Evolutionary conservation across 345 rosid genomes (phyloP).

Genomic region (Melaleuca alternifolia): DNA sequence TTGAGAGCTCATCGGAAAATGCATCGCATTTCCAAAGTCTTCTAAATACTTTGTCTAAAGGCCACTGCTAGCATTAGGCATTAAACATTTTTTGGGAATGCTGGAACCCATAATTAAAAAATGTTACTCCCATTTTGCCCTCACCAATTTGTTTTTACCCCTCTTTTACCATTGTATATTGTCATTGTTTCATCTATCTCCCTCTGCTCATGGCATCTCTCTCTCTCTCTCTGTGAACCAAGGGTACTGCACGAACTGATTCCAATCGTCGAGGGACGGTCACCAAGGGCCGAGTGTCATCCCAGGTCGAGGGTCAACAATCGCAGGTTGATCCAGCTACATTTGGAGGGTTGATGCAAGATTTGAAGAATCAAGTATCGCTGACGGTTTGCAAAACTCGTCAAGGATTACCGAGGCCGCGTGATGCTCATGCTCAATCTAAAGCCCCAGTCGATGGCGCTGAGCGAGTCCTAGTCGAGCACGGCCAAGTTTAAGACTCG

Average conservation of each 20-base stretch:
- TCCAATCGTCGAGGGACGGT: not conserved
- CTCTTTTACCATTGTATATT: not conserved
- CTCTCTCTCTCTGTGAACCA: not conserved
- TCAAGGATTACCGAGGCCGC: fast-evolving
- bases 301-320: not conserved
- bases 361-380: not conserved
- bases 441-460: fast-evolving
- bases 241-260: not conserved
- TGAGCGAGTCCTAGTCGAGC: not conserved
- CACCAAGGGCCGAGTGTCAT: not conserved
- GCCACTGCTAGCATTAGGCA: not conserved
- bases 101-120: not conserved
- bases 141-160: not conserved
- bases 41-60: not conserved
- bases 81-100: not conserved
- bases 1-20: not conserved
- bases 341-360: not conserved
- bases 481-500: not conserved
- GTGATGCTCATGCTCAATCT: not conserved
- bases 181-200: not conserved
- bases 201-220: not conserved
- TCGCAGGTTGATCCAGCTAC: not conserved
- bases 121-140: too few species aligned
- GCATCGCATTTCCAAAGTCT: too few species aligned
- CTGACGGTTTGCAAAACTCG: too few species aligned